Percentiles rank a stretch among this genome's conserved stretches.
These are phyloP conservation scores for Tetrahymena thermophila DNA, from an alignment of 73 alveolate species.

Conservation along the genomic window DNA sequence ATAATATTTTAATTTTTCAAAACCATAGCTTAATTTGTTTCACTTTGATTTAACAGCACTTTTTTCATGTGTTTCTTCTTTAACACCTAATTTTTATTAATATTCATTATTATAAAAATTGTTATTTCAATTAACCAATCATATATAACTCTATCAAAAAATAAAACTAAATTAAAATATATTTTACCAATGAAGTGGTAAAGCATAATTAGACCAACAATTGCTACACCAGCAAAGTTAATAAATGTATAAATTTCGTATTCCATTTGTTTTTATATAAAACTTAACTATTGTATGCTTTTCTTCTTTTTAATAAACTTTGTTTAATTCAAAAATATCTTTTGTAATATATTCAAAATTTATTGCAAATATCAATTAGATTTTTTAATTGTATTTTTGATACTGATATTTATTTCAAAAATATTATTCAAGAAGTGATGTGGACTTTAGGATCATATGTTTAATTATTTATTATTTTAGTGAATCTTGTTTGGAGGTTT, in stretches of 20 bases:
- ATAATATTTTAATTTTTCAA: too few relatives aligned
- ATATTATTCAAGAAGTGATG: neutral
- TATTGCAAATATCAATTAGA: neutral
- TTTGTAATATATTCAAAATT: neutral
- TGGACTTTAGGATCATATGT: neutral
- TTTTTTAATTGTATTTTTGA: neutral
- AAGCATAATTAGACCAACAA: neutral
- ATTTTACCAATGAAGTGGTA: neutral
- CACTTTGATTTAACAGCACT: neutral
- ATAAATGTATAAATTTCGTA: neutral
- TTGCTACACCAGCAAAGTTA: neutral
- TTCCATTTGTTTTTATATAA: neutral
- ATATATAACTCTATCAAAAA: too few relatives aligned
- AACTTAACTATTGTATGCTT: neutral
- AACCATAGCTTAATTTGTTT: neutral
- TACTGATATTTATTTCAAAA: neutral
- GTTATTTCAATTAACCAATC: too few relatives aligned
- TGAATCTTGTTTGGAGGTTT: neutral
- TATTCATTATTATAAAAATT: too few relatives aligned
- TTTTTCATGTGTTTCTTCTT: neutral
- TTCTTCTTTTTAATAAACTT: neutral
- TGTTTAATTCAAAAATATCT: neutral
- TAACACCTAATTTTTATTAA: neutral
- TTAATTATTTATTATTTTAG: neutral
- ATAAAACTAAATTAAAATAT: too few relatives aligned